A percentile compares a stretch with the other conserved stretches of the same genome.
Evolutionary conservation across 106 monocot genomes (phyloP).

Genomic region (Platanthera guangdongensis): DNA sequence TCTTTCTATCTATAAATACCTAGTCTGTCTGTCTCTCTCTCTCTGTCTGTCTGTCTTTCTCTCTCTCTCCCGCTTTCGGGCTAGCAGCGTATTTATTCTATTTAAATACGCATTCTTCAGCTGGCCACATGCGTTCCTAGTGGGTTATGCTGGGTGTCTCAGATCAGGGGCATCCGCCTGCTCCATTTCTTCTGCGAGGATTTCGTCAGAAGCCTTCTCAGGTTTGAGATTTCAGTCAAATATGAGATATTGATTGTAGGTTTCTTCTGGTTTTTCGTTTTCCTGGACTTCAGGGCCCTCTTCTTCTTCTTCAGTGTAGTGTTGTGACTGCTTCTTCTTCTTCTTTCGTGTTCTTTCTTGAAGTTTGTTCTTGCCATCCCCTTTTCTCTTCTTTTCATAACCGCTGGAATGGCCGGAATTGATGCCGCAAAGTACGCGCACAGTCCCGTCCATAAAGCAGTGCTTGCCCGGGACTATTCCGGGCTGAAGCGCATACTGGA

Average conservation of each 20-base stretch:
- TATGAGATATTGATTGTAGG: conserved; percentile 16
- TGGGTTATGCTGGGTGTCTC: background rate
- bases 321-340: background rate
- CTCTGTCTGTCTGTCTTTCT: conserved; percentile 2
- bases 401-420: conserved; percentile 29
- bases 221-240: conserved; percentile 5
- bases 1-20: conserved; percentile 5
- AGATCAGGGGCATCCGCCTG: conserved; percentile 11
- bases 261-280: conserved; percentile 20
- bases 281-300: background rate
- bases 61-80: conserved; percentile 8
- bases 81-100: background rate
- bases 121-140: conserved; percentile 2
- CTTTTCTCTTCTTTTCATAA: background rate
- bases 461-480: conserved; percentile 45
- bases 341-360: conserved; percentile 12
- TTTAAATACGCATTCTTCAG: conserved; percentile 7
- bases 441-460: conserved; percentile 68
- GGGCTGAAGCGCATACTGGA: conserved; percentile 29
- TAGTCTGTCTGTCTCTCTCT: conserved; percentile 1
- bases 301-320: background rate
- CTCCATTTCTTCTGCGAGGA: conserved; percentile 3
- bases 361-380: background rate
- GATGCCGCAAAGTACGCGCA: conserved; percentile 57
- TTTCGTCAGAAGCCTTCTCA: background rate